Conservation (phyloP, 805 yeast species). For the Kazachstania taianensis region DNA sequence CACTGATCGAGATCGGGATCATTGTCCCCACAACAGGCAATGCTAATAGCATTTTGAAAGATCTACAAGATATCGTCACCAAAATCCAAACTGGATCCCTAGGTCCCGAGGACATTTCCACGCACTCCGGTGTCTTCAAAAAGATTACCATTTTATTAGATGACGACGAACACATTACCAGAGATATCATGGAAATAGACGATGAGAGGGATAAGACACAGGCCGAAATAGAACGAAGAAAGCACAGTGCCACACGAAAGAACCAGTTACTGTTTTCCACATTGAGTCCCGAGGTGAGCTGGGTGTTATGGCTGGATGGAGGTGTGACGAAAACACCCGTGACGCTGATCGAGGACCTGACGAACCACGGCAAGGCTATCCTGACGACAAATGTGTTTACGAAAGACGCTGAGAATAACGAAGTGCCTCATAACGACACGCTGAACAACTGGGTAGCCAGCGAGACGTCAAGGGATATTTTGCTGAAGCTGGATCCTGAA, state of each 20-base stretch:
- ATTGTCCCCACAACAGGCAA: conserved; percentile 70
- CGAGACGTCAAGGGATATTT: conserved; percentile 65
- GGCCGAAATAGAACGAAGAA: conserved; percentile 64
- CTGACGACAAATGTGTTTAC: conserved; percentile 86
- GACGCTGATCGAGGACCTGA: conserved; percentile 74
- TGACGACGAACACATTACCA: conserved; percentile 43
- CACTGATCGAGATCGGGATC: conserved; percentile 73
- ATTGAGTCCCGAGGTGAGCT: conserved; percentile 70
- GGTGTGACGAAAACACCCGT: conserved; percentile 80
- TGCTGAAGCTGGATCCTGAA: conserved; percentile 58
- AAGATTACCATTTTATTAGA: conserved; percentile 80
- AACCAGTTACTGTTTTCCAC: conserved; percentile 81
- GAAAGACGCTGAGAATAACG: conserved; percentile 37
- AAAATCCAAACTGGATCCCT: conserved; percentile 49
- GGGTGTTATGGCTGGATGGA: conserved; percentile 94
- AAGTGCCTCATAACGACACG: conserved; percentile 63
- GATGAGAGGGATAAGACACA: conserved; percentile 38
- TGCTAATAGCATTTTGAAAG: conserved; percentile 64
- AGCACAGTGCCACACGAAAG: conserved; percentile 85
- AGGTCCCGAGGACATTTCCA: conserved; percentile 31
- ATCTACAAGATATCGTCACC: conserved; percentile 62
- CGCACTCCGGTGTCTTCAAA: conserved; percentile 46
- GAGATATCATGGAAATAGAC: conserved; percentile 38
- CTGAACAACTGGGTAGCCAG: conserved; percentile 85
- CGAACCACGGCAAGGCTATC: conserved; percentile 70